Conservation (phyloP, 208 protist genomes). For the Acanthamoeba royreba region DNA sequence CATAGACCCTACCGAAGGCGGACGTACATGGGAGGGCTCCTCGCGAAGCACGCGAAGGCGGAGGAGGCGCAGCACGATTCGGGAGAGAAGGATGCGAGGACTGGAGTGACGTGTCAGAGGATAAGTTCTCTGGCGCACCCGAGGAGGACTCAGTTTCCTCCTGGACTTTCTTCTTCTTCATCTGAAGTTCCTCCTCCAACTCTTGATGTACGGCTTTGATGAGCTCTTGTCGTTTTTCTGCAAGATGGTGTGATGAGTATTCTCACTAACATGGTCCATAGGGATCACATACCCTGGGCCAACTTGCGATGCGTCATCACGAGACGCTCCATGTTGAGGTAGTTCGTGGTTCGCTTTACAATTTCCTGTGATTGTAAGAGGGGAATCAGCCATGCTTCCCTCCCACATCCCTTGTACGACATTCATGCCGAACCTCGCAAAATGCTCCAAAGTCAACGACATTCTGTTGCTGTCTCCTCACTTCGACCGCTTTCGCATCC, state of each 20-base stretch:
- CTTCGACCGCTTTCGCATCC: neutral
- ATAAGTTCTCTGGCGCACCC: no score
- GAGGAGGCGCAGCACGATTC: no score
- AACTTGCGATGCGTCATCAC: slow-evolving; percentile 16
- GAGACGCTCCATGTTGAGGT: neutral
- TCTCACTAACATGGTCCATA: neutral
- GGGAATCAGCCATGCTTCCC: no score
- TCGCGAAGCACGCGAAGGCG: no score
- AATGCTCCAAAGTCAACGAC: neutral
- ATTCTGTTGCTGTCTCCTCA: neutral
- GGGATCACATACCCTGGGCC: neutral
- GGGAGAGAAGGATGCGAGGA: no score
- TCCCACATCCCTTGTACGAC: no score
- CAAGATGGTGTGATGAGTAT: no score
- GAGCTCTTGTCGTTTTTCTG: neutral
- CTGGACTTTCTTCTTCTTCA: neutral
- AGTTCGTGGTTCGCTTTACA: slow-evolving; percentile 6
- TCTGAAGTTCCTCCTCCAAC: neutral
- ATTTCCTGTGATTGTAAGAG: no score
- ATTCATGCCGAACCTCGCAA: neutral
- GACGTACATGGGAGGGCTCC: no score
- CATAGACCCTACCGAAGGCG: no score
- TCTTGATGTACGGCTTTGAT: neutral
- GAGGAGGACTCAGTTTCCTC: neutral
- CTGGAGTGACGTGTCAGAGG: no score